Evolutionary conservation across 2,329 filamentous ascomycete genomes (phyloP).

Genomic region (Diaporthe sp.): DNA sequence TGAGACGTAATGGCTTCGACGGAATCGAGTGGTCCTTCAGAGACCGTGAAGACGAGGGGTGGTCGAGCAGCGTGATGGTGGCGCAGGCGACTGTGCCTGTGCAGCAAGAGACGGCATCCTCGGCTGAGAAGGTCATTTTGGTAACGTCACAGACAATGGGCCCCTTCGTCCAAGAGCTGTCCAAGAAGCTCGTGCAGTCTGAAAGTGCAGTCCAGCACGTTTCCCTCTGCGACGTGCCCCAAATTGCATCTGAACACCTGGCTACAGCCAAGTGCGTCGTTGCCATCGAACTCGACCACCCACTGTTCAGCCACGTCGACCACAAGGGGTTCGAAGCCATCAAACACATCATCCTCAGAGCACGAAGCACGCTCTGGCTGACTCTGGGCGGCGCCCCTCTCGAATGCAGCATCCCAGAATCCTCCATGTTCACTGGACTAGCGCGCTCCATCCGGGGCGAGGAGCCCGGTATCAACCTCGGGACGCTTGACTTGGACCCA

Average conservation of each 20-base stretch:
- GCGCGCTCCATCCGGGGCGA: conserved; percentile 44
- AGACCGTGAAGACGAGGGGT: conserved; percentile 28
- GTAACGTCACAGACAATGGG: not conserved
- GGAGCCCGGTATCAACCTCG: conserved; percentile 43
- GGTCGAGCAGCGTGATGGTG: conserved; percentile 26
- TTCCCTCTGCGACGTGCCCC: not conserved
- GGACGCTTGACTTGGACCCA: conserved; percentile 44
- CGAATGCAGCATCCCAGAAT: conserved; percentile 43
- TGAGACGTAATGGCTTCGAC: conserved; percentile 47
- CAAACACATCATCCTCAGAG: conserved; percentile 37
- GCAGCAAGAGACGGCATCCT: not conserved
- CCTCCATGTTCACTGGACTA: conserved; percentile 45
- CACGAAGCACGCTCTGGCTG: conserved; percentile 46
- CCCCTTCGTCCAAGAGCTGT: not conserved
- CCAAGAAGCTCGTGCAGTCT: not conserved
- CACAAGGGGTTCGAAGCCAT: conserved; percentile 43
- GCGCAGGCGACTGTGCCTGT: not conserved
- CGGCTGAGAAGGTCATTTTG: not conserved
- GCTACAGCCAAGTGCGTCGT: conserved; percentile 47
- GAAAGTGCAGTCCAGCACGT: not conserved
- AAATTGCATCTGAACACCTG: not conserved
- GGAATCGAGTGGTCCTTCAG: conserved; percentile 40
- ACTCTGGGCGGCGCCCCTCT: conserved; percentile 42
- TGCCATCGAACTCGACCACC: conserved; percentile 48
- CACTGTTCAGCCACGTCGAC: conserved; percentile 45